phyloP scores from a whole-genome alignment of 805 yeast species.

The Kazachstania viticola region DNA sequence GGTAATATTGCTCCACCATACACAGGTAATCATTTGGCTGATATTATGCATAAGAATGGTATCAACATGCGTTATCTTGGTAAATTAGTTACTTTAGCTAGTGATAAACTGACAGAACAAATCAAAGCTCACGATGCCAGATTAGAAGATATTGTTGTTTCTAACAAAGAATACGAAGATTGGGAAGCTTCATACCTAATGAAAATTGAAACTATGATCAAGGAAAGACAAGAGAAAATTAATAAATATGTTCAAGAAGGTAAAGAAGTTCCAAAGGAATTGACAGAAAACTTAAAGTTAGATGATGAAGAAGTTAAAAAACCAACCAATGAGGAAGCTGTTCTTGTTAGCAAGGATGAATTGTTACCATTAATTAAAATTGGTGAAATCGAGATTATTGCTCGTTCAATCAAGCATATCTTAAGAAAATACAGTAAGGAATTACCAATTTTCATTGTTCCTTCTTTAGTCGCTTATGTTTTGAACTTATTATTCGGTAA shows the following conservation, averaged over 20 bases:
- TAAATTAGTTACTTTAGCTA: conserved; percentile 25
- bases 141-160: conserved; percentile 16
- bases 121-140: conserved; percentile 11
- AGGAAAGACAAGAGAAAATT: conserved; percentile 27
- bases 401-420: conserved; percentile 70
- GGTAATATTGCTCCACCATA: conserved; percentile 50
- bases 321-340: conserved; percentile 26
- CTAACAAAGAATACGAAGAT: conserved; percentile 24
- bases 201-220: conserved; percentile 23
- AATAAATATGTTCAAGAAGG: conserved; percentile 24
- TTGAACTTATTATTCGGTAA: conserved; percentile 60
- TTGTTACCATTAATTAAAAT: conserved; percentile 38
- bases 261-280: conserved; percentile 27
- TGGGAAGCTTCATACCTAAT: conserved; percentile 24
- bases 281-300: conserved; percentile 23
- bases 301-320: conserved; percentile 26
- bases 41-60: conserved; percentile 66
- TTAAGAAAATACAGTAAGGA: conserved; percentile 37
- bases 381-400: conserved; percentile 52
- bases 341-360: conserved; percentile 26
- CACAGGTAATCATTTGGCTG: conserved; percentile 69
- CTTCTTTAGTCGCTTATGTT: conserved; percentile 55
- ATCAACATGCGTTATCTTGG: conserved; percentile 86
- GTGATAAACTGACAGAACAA: conserved; percentile 18
- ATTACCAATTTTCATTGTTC: conserved; percentile 43